Evolutionary conservation across 805 yeast species (phyloP), one percentile per base, ranked within the genome.

Genomic region (Teunomyces gatunensis): DNA sequence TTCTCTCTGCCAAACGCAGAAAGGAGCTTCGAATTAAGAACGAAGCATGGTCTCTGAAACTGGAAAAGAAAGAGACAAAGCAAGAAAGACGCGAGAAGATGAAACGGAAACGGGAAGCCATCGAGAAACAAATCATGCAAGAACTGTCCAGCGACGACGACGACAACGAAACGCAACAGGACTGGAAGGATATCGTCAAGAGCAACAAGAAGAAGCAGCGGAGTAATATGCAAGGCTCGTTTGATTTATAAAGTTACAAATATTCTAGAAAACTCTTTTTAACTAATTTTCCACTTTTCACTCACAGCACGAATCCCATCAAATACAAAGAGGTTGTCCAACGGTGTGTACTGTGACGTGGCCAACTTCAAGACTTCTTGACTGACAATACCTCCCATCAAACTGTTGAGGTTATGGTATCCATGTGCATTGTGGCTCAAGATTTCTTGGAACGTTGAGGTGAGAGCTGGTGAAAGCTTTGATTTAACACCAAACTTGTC

Each of bases 151-250:
- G n/a, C n/a, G 72, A 64, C 4, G 74, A 68, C 21, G 50, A 63
- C 58, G 74, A 68, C 21, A 50, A 63, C 58, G 84, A 78, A 44
- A 67, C 68, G 2, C 79, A 75, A 45, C 78, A 72, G 36, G 98
- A 94, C 67, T 94, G 98, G 99, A 94, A 94, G 67, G 91, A 86
- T 27, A 58, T 85, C 20, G 85, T 92, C 1, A 69, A 80, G 52
- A 78, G 78, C 42, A 82, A 76, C 51, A 91, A 89, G 61, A 81
- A 75, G 64, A 85, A 82, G 63, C 66, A 64, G 18, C 32, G 53
- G n/a, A 54, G 57, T 32, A 71, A 63, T 6, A 58, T 79, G 36
- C 80, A 75, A 57, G 86, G 87, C 1, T 70, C 74, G 37, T 88
- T 88, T 66, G 90, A 66, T 50, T 65, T 73, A 51, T 73, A 58